Base-by-base conservation (phyloP, 1,139 yeast genomes). In the Taphrina deformans region DNA sequence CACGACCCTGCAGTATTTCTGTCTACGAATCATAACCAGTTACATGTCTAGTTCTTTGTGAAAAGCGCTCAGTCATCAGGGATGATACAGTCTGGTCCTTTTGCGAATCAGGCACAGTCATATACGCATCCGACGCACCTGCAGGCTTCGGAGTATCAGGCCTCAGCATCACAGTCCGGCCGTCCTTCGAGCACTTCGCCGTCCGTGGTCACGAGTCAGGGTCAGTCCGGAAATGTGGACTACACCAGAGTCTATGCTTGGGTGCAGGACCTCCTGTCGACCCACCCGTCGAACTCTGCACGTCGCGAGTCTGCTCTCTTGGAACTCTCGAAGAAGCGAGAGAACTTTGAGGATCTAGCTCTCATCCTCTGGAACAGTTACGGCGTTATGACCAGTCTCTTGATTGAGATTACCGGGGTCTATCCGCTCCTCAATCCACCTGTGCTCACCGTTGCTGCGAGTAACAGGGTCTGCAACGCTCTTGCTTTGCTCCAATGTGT, bases 381-480 rank as follows among this genome's bases (percentile, higher is more conserved):
- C 77, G 99, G 67, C 27, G 97, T 92, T 18, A 91, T 93, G 96
- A 87, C 98, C 0, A 88, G 92, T 16, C 79, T 93, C 58, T 77
- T 93, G 68, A 96, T 90, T 74, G 99, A 93, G 74, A 91, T 93
- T 65, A 86, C 91, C 55, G 82, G 90, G 3, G 97, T 92, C 2
- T 93, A 93, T 74, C 97, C 98, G 18, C 82, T 87, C 73, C 79
- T 93, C 68, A 87, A 89, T 55, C 97, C 98, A 14, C 97, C 96
- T 38, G 85, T 84, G 58, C 81, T 93, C 68, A 86, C 93, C 2
- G 90, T 96, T 12, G 84, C 90, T 10, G 87, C 91, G n/a, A 87
- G 96, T 2, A 93, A 92, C 74, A 80, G 98, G 62, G 98, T 93
- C 10, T 93, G 99, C 76, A 93, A 93, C 77, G 98, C 98, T 0